Percentiles rank a stretch among this genome's conserved stretches.
phyloP scores from a whole-genome alignment of 192 early-diverging fungal species.

The Phycomyces nitens region DNA sequence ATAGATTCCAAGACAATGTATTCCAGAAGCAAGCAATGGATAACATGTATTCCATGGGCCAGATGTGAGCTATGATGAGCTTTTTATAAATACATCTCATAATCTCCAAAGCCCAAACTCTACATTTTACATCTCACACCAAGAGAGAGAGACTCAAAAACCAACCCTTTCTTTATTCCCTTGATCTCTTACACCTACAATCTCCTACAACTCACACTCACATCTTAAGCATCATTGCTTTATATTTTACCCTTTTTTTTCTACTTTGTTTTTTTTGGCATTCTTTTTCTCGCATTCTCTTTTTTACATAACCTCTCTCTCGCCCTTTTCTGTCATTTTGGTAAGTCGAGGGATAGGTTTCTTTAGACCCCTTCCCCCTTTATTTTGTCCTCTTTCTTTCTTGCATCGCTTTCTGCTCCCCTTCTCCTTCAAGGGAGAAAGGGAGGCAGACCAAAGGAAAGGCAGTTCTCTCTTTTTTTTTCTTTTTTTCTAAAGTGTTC shows the following conservation, averaged over 20 bases:
- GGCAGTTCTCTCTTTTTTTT: slow-evolving; percentile 10
- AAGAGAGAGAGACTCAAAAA: background rate
- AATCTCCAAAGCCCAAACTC: background rate
- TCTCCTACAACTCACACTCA: too few species aligned
- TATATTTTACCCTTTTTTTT: slow-evolving; percentile 1
- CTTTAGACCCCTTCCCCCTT: background rate
- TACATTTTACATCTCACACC: background rate
- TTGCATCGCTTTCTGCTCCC: slow-evolving; percentile 2
- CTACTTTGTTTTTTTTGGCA: slow-evolving; percentile 7
- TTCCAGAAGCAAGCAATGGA: slow-evolving; percentile 39
- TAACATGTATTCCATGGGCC: slow-evolving; percentile 35
- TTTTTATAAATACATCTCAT: too few species aligned
- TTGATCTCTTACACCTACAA: background rate
- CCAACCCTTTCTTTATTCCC: background rate
- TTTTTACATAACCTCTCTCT: slow-evolving; percentile 1
- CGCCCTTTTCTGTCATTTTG: slow-evolving; percentile 4
- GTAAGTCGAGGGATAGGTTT: background rate
- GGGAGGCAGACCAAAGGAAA: background rate
- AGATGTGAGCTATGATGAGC: too few species aligned
- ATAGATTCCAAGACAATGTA: slow-evolving; percentile 32
- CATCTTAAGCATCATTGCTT: background rate
- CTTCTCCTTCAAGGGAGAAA: background rate
- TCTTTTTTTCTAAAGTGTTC: slow-evolving; percentile 5
- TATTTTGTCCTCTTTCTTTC: slow-evolving; percentile 1
- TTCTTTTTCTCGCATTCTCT: background rate